These are phyloP conservation scores for Alternaria sp. DNA, from an alignment of 2,329 filamentous ascomycete species.

Conservation along the genomic window DNA sequence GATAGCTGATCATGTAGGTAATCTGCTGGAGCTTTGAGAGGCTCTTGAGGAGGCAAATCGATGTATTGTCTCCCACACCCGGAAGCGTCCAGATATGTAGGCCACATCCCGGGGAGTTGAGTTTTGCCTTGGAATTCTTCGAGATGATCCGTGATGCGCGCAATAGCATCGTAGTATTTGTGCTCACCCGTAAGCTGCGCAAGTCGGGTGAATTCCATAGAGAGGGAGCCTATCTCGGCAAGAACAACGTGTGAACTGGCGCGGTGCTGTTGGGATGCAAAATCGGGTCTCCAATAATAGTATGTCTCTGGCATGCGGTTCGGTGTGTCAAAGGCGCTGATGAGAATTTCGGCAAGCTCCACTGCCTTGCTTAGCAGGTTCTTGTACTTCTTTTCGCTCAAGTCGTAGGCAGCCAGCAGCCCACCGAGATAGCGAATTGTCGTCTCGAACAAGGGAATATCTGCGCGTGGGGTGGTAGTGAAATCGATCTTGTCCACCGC, in stretches of 20 bases:
- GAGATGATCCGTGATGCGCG: slow-evolving; percentile 53
- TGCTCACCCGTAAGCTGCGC: slow-evolving; percentile 55
- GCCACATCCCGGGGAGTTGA: slow-evolving; percentile 57
- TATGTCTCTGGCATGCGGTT: slow-evolving; percentile 69
- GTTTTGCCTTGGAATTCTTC: slow-evolving; percentile 54
- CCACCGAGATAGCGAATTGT: slow-evolving; percentile 75
- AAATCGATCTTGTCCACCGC: slow-evolving; percentile 68
- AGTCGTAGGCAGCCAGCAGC: slow-evolving; percentile 71
- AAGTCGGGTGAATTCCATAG: slow-evolving; percentile 57
- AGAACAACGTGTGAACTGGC: slow-evolving; percentile 52
- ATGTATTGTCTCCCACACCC: slow-evolving; percentile 42
- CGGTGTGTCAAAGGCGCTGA: slow-evolving; percentile 71
- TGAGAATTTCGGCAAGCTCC: slow-evolving; percentile 69
- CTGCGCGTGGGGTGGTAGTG: slow-evolving; percentile 55
- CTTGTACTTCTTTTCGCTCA: slow-evolving; percentile 61
- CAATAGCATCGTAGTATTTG: slow-evolving; percentile 57
- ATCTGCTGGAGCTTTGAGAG: slow-evolving; percentile 21
- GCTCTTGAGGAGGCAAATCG: slow-evolving; percentile 30
- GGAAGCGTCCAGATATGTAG: slow-evolving; percentile 53
- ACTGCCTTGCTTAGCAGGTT: slow-evolving; percentile 66
- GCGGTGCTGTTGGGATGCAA: slow-evolving; percentile 46
- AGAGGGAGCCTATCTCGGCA: slow-evolving; percentile 57
- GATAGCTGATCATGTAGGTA: slow-evolving; percentile 3
- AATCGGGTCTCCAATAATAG: slow-evolving; percentile 61
- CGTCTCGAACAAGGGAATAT: slow-evolving; percentile 73